Conservation (phyloP, 257 asterid genomes). For the Solanum chilense region DNA sequence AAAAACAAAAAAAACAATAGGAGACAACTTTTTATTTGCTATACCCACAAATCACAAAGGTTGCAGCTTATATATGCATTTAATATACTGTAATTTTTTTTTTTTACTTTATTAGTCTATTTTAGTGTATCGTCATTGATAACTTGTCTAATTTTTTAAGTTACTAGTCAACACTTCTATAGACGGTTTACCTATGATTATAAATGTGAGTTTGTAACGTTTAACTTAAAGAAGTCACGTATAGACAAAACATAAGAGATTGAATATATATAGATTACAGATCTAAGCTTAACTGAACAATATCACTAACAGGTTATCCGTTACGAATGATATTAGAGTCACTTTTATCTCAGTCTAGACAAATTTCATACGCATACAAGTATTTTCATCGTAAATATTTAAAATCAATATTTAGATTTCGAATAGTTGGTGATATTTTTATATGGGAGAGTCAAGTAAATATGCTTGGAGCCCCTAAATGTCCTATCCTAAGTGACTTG, state of each 20-base stretch:
- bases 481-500: slow-evolving; percentile 6
- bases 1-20: neutral
- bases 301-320: accelerated
- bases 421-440: neutral
- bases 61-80: neutral
- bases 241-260: too few relatives aligned
- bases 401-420: too few relatives aligned
- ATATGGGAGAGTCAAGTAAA: slow-evolving; percentile 16
- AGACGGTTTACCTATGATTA: neutral
- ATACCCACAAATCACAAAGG: neutral
- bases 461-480: slow-evolving; percentile 55
- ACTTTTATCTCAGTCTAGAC: too few relatives aligned
- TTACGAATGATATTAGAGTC: neutral
- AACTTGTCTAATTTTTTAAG: neutral
- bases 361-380: too few relatives aligned
- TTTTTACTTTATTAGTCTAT: neutral
- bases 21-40: slow-evolving; percentile 1
- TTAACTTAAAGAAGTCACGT: neutral
- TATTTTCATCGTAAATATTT: too few relatives aligned
- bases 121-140: neutral
- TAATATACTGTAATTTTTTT: neutral
- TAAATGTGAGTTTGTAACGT: neutral
- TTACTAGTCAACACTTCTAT: neutral
- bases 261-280: too few relatives aligned
- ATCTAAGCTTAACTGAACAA: neutral